Conservation (phyloP, 495 filamentous ascomycete genomes). For the Hypoxylon intermedium region DNA sequence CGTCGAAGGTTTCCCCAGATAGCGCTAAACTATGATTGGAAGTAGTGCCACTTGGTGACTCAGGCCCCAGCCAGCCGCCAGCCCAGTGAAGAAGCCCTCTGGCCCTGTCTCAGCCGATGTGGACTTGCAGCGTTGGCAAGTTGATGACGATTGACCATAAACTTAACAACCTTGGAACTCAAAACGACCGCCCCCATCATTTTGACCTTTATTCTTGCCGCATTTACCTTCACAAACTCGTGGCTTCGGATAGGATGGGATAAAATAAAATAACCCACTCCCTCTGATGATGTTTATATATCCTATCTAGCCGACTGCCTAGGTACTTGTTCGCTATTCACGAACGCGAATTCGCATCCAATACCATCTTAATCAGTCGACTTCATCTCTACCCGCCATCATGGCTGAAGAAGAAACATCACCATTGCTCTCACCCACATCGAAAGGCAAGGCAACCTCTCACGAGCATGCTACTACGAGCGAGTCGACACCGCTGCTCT, state of each 20-base stretch:
- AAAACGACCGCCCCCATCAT: not conserved
- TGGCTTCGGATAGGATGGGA: too few relatives aligned
- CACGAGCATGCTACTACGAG: constrained; percentile 33
- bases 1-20: constrained; percentile 21
- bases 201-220: not conserved
- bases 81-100: too few relatives aligned
- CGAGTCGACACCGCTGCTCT: constrained; percentile 65
- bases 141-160: constrained; percentile 29
- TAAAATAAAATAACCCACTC: not conserved
- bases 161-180: not conserved
- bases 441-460: constrained; percentile 42
- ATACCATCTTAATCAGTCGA: constrained; percentile 1
- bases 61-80: too few relatives aligned
- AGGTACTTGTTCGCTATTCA: constrained; percentile 13
- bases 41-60: constrained; percentile 8
- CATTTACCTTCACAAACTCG: not conserved
- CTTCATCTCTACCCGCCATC: constrained; percentile 8
- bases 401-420: constrained; percentile 58
- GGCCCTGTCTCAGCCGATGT: constrained; percentile 30
- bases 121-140: constrained; percentile 14
- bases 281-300: constrained; percentile 17
- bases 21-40: constrained; percentile 3
- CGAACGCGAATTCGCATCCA: constrained; percentile 9
- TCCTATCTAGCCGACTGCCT: constrained; percentile 1
- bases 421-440: constrained; percentile 47